phyloP scores from a whole-genome alignment of 805 yeast species.

The Crinitomyces ghanaensis region DNA sequence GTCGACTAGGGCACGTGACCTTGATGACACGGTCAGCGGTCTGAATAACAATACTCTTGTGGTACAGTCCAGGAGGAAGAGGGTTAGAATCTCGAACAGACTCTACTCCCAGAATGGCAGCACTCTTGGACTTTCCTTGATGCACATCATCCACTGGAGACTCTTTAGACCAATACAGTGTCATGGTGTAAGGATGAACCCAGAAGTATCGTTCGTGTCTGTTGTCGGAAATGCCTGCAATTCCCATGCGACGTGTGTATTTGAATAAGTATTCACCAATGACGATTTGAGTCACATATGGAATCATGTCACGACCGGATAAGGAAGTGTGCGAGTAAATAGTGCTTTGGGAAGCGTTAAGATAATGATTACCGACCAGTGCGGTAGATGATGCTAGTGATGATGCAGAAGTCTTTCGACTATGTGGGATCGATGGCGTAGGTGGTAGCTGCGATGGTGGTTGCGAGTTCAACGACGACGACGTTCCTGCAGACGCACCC shows the following conservation, averaged over 20 bases:
- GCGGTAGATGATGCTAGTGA: too few relatives aligned
- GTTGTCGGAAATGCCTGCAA: constrained; percentile 51
- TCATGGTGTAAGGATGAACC: constrained; percentile 90
- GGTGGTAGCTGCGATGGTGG: too few relatives aligned
- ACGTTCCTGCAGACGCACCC: too few relatives aligned
- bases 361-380: too few relatives aligned
- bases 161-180: constrained; percentile 77
- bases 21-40: constrained; percentile 57
- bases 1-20: constrained; percentile 78
- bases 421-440: too few relatives aligned
- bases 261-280: constrained; percentile 86
- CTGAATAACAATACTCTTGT: constrained; percentile 68
- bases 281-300: constrained; percentile 82
- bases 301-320: constrained; percentile 52
- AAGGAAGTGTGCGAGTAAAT: constrained; percentile 16
- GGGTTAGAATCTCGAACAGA: constrained; percentile 79
- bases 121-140: constrained; percentile 54
- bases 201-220: constrained; percentile 91
- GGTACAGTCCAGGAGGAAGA: constrained; percentile 77
- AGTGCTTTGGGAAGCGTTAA: constrained; percentile 14
- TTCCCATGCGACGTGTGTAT: constrained; percentile 67
- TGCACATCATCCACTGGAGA: constrained; percentile 59
- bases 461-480: too few relatives aligned
- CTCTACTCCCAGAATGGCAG: constrained; percentile 68
- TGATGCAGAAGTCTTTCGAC: too few relatives aligned